A percentile compares a stretch with the other conserved stretches of the same genome.
These are phyloP conservation scores for Primulina huaijiensis DNA, from an alignment of 257 asterid species.

Conservation along the genomic window DNA sequence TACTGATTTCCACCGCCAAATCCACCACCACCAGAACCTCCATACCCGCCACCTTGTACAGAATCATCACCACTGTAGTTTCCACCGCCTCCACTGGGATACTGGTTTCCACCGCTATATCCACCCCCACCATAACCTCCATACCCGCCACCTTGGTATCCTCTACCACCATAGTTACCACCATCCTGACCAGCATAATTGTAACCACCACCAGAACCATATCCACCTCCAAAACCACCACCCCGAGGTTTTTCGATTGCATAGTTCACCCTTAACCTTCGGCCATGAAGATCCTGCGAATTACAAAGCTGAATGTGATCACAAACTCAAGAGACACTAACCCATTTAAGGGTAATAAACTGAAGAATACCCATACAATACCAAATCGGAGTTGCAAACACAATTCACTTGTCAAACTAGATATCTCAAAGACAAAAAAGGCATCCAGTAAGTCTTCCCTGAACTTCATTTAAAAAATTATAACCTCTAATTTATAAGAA, in stretches of 20 bases:
- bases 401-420: not conserved
- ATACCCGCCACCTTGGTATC: slow-evolving; percentile 31
- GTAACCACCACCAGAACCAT: slow-evolving; percentile 33
- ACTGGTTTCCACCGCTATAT: no score
- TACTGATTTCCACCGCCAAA: slow-evolving; percentile 19
- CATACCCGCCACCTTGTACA: not conserved
- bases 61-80: not conserved
- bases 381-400: slow-evolving; percentile 1
- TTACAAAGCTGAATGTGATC: not conserved
- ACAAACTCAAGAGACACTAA: not conserved
- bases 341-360: not conserved
- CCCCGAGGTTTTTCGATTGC: slow-evolving; percentile 50
- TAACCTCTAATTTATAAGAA: not conserved
- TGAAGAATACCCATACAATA: not conserved
- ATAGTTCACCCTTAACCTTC: slow-evolving; percentile 50
- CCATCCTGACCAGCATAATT: slow-evolving; percentile 35
- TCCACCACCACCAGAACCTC: slow-evolving; percentile 17
- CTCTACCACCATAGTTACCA: slow-evolving; percentile 23
- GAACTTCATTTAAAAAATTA: not conserved
- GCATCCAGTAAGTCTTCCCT: not conserved
- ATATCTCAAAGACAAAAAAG: not conserved
- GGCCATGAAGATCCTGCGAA: slow-evolving; percentile 54
- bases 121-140: slow-evolving; percentile 13
- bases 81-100: not conserved
- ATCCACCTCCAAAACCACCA: slow-evolving; percentile 48